These are phyloP conservation scores for Daldinia concentrica DNA, from an alignment of 495 filamentous ascomycete species.

Conservation along the genomic window DNA sequence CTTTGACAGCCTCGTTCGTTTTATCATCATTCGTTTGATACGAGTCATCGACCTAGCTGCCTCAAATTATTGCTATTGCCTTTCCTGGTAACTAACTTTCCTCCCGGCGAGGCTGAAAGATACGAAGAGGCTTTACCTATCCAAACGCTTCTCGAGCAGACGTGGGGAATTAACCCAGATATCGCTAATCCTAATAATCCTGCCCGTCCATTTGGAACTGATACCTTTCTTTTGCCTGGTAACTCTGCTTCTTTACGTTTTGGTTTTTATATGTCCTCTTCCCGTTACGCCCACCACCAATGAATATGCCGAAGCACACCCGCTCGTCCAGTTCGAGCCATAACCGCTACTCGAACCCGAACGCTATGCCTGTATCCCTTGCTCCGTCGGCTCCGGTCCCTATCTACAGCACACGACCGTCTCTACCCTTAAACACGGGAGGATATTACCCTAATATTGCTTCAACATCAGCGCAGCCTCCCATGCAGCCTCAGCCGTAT, in stretches of 20 bases:
- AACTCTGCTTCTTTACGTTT: constrained; percentile 6
- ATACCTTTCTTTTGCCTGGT: constrained; percentile 2
- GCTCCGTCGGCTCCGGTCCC: constrained; percentile 45
- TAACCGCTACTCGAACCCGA: constrained; percentile 46
- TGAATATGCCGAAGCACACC: constrained; percentile 51
- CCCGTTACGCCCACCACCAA: constrained; percentile 19
- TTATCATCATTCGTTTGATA: constrained; percentile 58
- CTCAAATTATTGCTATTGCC: constrained; percentile 15
- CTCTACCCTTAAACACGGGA: constrained; percentile 41
- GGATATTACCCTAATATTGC: constrained; percentile 45
- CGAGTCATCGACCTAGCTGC: constrained; percentile 45
- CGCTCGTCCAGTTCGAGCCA: constrained; percentile 47
- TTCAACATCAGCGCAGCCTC: constrained; percentile 38
- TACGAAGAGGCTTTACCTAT: constrained; percentile 16
- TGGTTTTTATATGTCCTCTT: constrained; percentile 15
- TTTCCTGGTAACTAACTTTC: constrained; percentile 22
- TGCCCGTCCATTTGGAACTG: background rate
- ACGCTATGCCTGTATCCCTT: constrained; percentile 45
- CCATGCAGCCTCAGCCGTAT: constrained; percentile 48
- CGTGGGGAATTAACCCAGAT: constrained; percentile 18
- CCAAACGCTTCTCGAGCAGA: constrained; percentile 10
- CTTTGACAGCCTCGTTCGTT: constrained; percentile 45
- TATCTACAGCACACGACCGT: constrained; percentile 44
- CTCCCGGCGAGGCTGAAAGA: constrained; percentile 42
- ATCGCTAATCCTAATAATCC: constrained; percentile 41